These are phyloP conservation scores for Helotiales sp. DNA, from an alignment of 2,329 filamentous ascomycete species.

Conservation along the genomic window DNA sequence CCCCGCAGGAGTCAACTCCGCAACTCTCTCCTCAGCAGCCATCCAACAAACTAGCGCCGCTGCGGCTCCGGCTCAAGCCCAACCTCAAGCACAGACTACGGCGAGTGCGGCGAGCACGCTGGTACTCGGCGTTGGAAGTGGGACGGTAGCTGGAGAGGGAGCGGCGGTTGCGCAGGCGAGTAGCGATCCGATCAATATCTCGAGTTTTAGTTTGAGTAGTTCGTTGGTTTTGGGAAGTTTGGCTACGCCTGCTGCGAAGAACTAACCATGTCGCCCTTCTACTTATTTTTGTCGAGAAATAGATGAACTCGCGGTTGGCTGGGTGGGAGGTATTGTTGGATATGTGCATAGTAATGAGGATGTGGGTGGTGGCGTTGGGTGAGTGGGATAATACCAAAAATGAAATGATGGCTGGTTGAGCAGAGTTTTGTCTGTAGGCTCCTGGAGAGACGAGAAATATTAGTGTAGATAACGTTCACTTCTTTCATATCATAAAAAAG, in stretches of 20 bases:
- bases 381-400: constrained; percentile 20
- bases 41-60: background rate
- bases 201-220: constrained; percentile 30
- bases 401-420: background rate
- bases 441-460: constrained; percentile 15
- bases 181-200: constrained; percentile 29
- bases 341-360: constrained; percentile 1
- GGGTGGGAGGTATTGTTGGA: background rate
- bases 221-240: constrained; percentile 32
- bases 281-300: too few relatives aligned
- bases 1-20: too few relatives aligned
- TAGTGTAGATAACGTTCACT: constrained; percentile 30
- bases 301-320: too few relatives aligned
- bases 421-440: constrained; percentile 1
- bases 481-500: constrained; percentile 12
- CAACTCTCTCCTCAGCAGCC: too few relatives aligned
- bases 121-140: background rate
- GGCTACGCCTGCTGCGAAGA: constrained; percentile 19
- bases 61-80: background rate
- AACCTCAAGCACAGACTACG: too few relatives aligned
- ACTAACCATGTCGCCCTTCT: too few relatives aligned
- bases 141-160: background rate
- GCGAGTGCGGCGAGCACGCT: background rate
- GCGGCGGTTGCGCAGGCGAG: constrained; percentile 3
- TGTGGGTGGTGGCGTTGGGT: constrained; percentile 3